Percentiles rank a stretch among this genome's conserved stretches.
Evolutionary conservation across 768 basidiomycete species (phyloP).

Genomic region (Cystobasidium onofrii): DNA sequence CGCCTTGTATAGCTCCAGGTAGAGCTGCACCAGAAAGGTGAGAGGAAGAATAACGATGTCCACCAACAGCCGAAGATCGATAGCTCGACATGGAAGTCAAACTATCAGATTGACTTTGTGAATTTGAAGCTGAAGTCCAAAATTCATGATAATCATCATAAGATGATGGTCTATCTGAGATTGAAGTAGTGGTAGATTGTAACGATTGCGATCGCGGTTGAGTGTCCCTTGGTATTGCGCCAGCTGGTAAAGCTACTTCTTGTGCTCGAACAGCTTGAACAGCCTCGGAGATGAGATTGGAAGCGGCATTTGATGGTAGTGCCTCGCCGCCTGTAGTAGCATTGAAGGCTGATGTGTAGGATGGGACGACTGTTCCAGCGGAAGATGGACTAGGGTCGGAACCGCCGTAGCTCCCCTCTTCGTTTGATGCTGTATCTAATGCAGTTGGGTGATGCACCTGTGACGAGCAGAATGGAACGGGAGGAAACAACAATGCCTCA

Average conservation of each 20-base stretch:
- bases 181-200: background rate
- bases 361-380: background rate
- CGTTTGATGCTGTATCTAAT: background rate
- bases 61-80: background rate
- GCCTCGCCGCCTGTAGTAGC: background rate
- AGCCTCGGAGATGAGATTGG: background rate
- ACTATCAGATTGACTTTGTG: constrained; percentile 9
- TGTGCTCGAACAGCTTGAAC: background rate
- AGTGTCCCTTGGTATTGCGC: background rate
- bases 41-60: background rate
- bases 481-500: too few species aligned
- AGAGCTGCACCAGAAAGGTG: background rate
- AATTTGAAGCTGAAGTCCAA: constrained; percentile 1
- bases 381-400: background rate
- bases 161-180: background rate
- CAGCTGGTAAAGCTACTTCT: background rate
- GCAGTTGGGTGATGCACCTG: background rate
- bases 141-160: background rate
- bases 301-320: background rate
- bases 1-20: background rate
- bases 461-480: background rate
- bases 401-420: background rate
- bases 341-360: background rate
- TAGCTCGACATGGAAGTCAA: background rate
- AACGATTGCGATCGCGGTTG: background rate